Evolutionary conservation across 75 land plant genomes (phyloP), one percentile per base, ranked within the genome.

Genomic region (Azolla pinnata): DNA sequence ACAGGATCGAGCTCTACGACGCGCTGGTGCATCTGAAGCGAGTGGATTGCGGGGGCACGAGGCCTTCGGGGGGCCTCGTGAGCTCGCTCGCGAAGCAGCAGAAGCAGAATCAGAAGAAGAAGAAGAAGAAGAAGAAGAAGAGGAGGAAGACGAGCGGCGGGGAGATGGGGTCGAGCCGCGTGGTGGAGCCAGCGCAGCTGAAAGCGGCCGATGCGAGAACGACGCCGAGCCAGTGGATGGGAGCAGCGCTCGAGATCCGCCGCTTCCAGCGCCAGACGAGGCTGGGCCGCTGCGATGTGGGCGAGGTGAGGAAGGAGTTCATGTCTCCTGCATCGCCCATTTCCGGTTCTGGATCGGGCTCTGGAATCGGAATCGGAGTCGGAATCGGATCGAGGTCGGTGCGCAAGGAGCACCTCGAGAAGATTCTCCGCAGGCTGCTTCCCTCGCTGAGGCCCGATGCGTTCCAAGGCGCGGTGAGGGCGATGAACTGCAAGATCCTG

Each of bases 1-100:
- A 95, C 31, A 61, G 96, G 72, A 78, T 86, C 40, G 99, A 90
- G 42, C 60, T 95, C 31, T 85, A 89, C 65, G 96, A 89, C 77
- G 97, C 96, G 1, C 75, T 93, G 72, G 62, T 62, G 3, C 90
- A 93, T 56, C 55, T 93, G 69, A 93, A 86, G 80, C 76, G 69
- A 46, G 57, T 83, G 38, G 83, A 82, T 67, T 29, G 83, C 76
- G 49, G 82, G 77, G 29, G 71, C 60, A 38, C 70, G 67, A 62
- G 96, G 90, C 5, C 67, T 92, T 38, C 42, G 14, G 62, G 56
- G 34, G n/a, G n/a, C n/a, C n/a, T n/a, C n/a, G n/a, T n/a, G n/a
- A n/a, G n/a, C n/a, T n/a, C n/a, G n/a, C n/a, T n/a, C n/a, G n/a
- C n/a, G n/a, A n/a, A n/a, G n/a, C n/a, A n/a, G n/a, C n/a, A n/a